Conservation (phyloP, 257 asterid species). For the Coffea canephora region DNA sequence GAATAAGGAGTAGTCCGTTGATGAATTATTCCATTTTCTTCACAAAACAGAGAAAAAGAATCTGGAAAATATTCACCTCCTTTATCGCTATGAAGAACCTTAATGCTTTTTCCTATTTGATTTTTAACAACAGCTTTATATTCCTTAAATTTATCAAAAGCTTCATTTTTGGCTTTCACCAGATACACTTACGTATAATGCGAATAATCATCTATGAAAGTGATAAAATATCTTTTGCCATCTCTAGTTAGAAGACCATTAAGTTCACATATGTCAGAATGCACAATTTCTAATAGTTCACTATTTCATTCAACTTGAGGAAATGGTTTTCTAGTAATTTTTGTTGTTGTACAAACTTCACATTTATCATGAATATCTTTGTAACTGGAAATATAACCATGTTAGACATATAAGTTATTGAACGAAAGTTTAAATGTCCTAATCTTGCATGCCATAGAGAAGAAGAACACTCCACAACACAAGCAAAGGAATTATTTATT, state of each 20-base stretch:
- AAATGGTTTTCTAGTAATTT: not conserved
- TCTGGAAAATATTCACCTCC: not conserved
- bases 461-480: not conserved
- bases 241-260: not conserved
- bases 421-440: not conserved
- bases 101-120: no score
- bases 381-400: not conserved
- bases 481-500: not conserved
- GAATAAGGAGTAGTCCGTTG: no score
- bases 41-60: no score
- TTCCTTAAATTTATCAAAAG: not conserved
- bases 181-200: not conserved
- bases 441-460: constrained; percentile 4
- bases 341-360: not conserved
- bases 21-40: no score
- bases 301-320: not conserved
- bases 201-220: no score
- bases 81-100: no score
- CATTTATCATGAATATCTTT: not conserved
- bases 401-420: not conserved
- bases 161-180: constrained; percentile 3
- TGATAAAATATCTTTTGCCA: not conserved
- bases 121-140: no score
- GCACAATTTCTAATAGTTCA: not conserved
- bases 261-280: constrained; percentile 7